Evolutionary conservation across 176 grass and related monocot genomes (phyloP), one percentile per base, ranked within the genome.

Genomic region (Avena eriantha): DNA sequence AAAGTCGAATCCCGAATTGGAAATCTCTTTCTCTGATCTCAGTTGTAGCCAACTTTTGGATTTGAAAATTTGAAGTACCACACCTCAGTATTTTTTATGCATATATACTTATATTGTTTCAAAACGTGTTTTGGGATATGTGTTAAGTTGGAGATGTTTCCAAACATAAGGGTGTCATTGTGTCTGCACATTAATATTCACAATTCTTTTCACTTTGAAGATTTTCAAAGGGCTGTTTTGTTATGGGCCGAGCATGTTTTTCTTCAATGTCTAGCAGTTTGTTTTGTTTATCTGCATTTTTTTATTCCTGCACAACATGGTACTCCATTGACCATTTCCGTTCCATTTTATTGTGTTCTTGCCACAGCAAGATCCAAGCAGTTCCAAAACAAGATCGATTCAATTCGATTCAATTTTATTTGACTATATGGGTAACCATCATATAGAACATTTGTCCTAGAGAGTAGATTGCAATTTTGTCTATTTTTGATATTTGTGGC

Each of bases 251-350:
- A 61, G 57, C n/a, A 29, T 66, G 26, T 66, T 15, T 14, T 14
- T 70, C 11, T 34, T 39, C 35, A 1, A 2, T 39, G 14, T 67
- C 33, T 59, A 66, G 10, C 79, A 77, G 81, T 75, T 31, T 14
- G 55, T 59, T 51, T 35, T 54, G 51, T 61, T 35, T 82, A 31
- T 66, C 9, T 65, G 58, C 47, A 67, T 65, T 86, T 76, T 65
- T 76, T 53, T 5, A 24, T 49, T 64, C 4, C 31, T 78, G 21
- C 19, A 23, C 26, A 15, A 51, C 72, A 56, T 26, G 23, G 49
- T 64, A 48, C 34, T 26, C 17, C 21, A 53, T 24, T 22, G 45
- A 65, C 35, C 8, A 50, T 84, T 76, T 76, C 36, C 6, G 3
- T 73, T 67, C 31, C 19, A 34, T 19, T 76, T 36, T 26, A 58